Evolutionary conservation across 129 eudicot genomes (phyloP).

Genomic region (Helianthus annuus): DNA sequence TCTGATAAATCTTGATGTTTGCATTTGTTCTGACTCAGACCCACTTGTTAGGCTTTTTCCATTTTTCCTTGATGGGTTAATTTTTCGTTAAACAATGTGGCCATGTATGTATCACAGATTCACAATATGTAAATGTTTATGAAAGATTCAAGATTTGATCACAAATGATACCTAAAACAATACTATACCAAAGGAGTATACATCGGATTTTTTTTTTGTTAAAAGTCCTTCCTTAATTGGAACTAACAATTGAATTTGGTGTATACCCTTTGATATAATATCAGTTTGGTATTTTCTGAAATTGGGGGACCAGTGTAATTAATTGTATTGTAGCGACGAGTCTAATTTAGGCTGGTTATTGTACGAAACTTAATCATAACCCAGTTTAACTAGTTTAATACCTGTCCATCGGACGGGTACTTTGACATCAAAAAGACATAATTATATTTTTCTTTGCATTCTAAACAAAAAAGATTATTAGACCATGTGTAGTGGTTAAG

Average conservation of each 20-base stretch:
- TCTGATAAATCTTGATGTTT: constrained; percentile 63
- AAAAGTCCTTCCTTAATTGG: no score
- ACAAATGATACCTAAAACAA: neutral
- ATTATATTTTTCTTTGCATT: no score
- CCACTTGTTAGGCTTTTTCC: neutral
- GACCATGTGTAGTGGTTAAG: no score
- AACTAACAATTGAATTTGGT: neutral
- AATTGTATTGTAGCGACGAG: no score
- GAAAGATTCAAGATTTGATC: neutral
- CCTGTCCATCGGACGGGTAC: no score
- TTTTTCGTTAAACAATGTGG: no score
- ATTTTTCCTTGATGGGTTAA: neutral
- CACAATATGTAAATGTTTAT: neutral
- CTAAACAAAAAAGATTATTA: no score
- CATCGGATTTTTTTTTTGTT: constrained; percentile 19
- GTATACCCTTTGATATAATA: constrained; percentile 25
- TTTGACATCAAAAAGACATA: no score
- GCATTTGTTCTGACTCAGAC: constrained; percentile 57
- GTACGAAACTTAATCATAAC: no score
- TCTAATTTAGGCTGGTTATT: no score
- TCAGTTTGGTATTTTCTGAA: neutral
- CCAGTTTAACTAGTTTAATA: no score
- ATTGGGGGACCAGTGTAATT: neutral
- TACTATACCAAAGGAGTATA: constrained; percentile 31
- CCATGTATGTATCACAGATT: no score